A percentile compares a stretch with the other conserved stretches of the same genome.
Conservation (phyloP, 306 rosid genomes). For the Ochetophila trinervis region DNA sequence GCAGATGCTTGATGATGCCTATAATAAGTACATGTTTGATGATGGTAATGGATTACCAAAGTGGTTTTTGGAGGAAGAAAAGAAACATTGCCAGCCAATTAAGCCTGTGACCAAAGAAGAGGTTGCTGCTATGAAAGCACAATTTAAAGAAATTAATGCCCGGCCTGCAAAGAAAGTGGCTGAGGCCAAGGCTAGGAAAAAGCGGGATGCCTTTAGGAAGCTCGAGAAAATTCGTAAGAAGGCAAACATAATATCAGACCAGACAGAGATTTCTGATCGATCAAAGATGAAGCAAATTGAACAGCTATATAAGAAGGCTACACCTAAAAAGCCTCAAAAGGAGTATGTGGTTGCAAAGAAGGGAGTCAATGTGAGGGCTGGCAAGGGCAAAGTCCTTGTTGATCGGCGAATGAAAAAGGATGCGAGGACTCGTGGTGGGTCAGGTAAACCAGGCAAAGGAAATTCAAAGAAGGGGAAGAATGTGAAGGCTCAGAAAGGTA, state of each 20-base stretch:
- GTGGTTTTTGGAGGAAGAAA: constrained; percentile 90
- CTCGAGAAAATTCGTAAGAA: constrained; percentile 92
- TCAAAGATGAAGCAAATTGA: constrained; percentile 90
- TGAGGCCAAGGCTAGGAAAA: constrained; percentile 67
- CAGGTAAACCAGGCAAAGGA: constrained; percentile 44
- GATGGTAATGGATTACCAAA: constrained; percentile 78
- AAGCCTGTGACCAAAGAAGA: constrained; percentile 88
- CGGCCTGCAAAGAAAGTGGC: constrained; percentile 71
- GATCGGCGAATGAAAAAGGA: constrained; percentile 90
- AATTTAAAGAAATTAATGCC: constrained; percentile 71
- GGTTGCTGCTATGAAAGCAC: constrained; percentile 76
- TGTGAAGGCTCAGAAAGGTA: constrained; percentile 46
- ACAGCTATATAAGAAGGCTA: constrained; percentile 64
- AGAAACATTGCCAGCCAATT: constrained; percentile 57
- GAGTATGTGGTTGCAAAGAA: constrained; percentile 96
- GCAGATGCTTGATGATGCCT: constrained; percentile 70
- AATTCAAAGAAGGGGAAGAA: constrained; percentile 37
- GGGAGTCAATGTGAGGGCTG: constrained; percentile 81
- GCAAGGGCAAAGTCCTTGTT: constrained; percentile 73
- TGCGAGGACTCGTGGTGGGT: constrained; percentile 52
- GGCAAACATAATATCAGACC: constrained; percentile 89
- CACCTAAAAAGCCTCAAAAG: constrained; percentile 67
- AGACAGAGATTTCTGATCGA: constrained; percentile 75
- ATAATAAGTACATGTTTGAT: constrained; percentile 75
- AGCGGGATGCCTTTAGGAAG: constrained; percentile 71